Conservation (phyloP, 2,329 filamentous ascomycete genomes). For the Huntiella bhutanensis region DNA sequence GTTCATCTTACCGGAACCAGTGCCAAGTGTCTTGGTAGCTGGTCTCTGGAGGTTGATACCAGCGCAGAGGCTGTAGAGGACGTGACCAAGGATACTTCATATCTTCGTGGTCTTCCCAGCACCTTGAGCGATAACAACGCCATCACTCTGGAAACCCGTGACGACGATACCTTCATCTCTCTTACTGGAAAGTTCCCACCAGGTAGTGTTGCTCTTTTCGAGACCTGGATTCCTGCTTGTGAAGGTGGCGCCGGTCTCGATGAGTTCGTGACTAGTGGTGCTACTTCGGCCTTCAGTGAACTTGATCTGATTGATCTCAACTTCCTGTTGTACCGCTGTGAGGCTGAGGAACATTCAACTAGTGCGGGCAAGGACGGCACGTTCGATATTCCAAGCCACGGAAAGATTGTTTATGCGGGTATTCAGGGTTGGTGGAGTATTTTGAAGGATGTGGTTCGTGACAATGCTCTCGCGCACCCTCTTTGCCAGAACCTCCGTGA, state of each 20-base stretch:
- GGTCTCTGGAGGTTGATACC: constrained; percentile 80
- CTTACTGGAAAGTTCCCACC: constrained; percentile 74
- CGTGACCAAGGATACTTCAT: constrained; percentile 47
- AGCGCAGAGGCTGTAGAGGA: constrained; percentile 47
- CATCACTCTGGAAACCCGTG: constrained; percentile 52
- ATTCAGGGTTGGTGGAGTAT: constrained; percentile 99
- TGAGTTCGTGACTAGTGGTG: constrained; percentile 67
- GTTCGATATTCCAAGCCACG: constrained; percentile 70
- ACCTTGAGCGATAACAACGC: constrained; percentile 56
- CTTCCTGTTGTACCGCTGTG: constrained; percentile 76
- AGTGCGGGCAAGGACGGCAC: constrained; percentile 62
- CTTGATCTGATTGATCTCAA: constrained; percentile 72
- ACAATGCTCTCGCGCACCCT: constrained; percentile 84
- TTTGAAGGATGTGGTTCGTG: constrained; percentile 60
- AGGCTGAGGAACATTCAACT: constrained; percentile 66
- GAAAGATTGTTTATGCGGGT: constrained; percentile 78
- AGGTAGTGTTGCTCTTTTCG: constrained; percentile 84
- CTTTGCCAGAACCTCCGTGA: constrained; percentile 83
- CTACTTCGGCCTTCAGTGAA: constrained; percentile 55
- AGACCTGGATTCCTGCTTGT: constrained; percentile 82
- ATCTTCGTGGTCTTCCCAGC: constrained; percentile 68
- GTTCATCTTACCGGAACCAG: constrained; percentile 70
- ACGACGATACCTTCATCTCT: constrained; percentile 58
- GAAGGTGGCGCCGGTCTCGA: constrained; percentile 73
- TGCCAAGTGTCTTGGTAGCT: constrained; percentile 71